Evolutionary conservation across 2,329 filamentous ascomycete species (phyloP).

Genomic region (Ilyonectria robusta): DNA sequence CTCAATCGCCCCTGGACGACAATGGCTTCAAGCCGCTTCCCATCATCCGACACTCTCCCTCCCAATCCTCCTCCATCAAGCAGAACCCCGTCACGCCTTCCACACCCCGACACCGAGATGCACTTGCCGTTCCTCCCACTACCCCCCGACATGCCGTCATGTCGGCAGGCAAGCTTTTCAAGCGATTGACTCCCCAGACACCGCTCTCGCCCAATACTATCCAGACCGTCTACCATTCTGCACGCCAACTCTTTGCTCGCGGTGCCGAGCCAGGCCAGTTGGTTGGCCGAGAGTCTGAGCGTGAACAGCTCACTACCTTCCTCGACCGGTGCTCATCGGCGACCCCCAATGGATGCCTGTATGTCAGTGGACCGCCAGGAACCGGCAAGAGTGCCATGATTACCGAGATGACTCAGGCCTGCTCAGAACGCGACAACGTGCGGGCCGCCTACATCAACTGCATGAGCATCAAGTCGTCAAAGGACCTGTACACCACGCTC

Average conservation of each 20-base stretch:
- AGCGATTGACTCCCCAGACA: constrained; percentile 84
- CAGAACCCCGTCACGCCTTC: constrained; percentile 75
- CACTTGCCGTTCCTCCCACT: constrained; percentile 76
- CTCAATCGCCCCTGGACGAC: constrained; percentile 53
- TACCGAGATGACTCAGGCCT: constrained; percentile 78
- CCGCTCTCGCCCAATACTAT: constrained; percentile 77
- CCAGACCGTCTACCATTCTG: constrained; percentile 87
- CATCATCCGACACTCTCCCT: constrained; percentile 47
- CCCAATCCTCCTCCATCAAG: constrained; percentile 51
- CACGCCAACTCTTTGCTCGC: constrained; percentile 88
- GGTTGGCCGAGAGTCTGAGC: constrained; percentile 81
- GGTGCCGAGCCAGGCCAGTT: constrained; percentile 82
- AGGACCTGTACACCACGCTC: constrained; percentile 86
- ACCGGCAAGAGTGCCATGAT: constrained; percentile 98
- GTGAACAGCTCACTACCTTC: constrained; percentile 77
- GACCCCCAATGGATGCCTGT: constrained; percentile 83
- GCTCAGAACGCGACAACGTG: constrained; percentile 67
- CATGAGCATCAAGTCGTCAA: constrained; percentile 93
- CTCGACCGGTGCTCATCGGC: constrained; percentile 74
- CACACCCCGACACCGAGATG: constrained; percentile 86
- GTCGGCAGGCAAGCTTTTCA: constrained; percentile 80
- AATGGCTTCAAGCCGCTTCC: constrained; percentile 55
- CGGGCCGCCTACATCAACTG: constrained; percentile 91
- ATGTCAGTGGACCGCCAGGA: constrained; percentile 94
- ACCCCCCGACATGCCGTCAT: constrained; percentile 90